Percentiles rank a stretch among this genome's conserved stretches.
Conservation (phyloP, 192 early-diverging fungal species). For the Bifiguratus adelaidae region DNA sequence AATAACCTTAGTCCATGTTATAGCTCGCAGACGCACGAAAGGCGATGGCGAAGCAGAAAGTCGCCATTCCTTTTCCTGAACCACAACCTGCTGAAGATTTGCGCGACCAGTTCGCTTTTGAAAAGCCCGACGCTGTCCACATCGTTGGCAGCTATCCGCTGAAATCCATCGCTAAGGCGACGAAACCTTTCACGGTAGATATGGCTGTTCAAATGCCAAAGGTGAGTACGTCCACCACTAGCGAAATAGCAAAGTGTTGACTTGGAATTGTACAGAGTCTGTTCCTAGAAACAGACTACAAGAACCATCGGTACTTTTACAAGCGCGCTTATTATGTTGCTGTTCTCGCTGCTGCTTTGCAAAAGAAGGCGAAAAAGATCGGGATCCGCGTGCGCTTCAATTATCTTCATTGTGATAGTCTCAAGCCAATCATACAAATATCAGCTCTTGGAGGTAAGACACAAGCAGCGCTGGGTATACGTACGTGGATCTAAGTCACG, state of each 20-base stretch:
- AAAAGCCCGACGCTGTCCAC: constrained; percentile 60
- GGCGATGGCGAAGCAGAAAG: constrained; percentile 38
- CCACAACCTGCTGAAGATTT: constrained; percentile 58
- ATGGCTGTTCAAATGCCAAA: constrained; percentile 85
- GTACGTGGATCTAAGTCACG: background rate
- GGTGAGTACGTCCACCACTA: constrained; percentile 14
- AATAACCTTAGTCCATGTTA: too few species aligned
- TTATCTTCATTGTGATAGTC: constrained; percentile 44
- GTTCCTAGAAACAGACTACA: constrained; percentile 87
- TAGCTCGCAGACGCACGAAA: constrained; percentile 29
- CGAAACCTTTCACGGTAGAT: constrained; percentile 69
- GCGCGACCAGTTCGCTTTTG: constrained; percentile 72
- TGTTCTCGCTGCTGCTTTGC: constrained; percentile 48
- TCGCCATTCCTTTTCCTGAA: constrained; percentile 66
- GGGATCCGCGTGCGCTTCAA: constrained; percentile 37
- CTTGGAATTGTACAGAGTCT: constrained; percentile 24
- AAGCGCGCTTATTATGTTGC: constrained; percentile 91
- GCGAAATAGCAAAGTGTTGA: background rate
- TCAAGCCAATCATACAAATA: constrained; percentile 51
- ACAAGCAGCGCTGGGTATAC: background rate
- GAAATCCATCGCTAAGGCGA: constrained; percentile 51
- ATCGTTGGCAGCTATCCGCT: constrained; percentile 85
- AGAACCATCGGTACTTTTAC: constrained; percentile 92
- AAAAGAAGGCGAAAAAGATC: constrained; percentile 34
- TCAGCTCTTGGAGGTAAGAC: constrained; percentile 36